Evolutionary conservation across 345 rosid genomes (phyloP), one percentile per base, ranked within the genome.

Genomic region (Linum usitatissimum): DNA sequence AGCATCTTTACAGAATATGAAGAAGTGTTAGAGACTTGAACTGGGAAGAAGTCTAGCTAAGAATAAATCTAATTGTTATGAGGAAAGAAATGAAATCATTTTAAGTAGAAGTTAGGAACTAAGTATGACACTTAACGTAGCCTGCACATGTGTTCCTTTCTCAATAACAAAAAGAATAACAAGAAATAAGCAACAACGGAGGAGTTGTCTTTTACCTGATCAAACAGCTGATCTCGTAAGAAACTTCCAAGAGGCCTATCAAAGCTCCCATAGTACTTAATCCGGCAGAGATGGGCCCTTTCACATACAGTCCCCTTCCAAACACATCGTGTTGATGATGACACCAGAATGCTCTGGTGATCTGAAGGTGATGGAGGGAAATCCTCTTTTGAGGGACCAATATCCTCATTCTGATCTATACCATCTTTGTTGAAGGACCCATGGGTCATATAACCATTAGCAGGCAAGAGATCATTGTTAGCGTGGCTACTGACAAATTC

Each of bases 221-320:
- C 95, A 54, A 94, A 90, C 70, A 94, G 80, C 80, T 94, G 78
- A 68, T 90, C 99, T 66, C 95, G 80, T 67, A 94, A 75, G 79
- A 86, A 90, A 70, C 99, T 84, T 64, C 97, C 99, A 76, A 90
- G 68, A 68, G 99, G 99, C 76, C 84, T 90, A 69, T 94, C 99
- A 73, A 86, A 94, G 75, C 77, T 90, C n/a, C 99, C 97, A 63
- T 90, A 94, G 78, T 94, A 94, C 71, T 94, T 94, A 62, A 94
- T 90, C 62, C 99, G 88, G 67, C 86, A 82, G 56, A 90, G 97
- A 71, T 94, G 97, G 56, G 99, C 82, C 76, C 89, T 87, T 71
- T 90, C 96, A 68, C 99, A 94, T 62, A 90, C 84, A 66, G 95
- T 86, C 70, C 97, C 97, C 68, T 94, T 94, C 99, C 96, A 88